Percentiles rank a stretch among this genome's conserved stretches.
These are phyloP conservation scores for Lasiosphaeria miniovina DNA, from an alignment of 495 filamentous ascomycete species.

Conservation along the genomic window DNA sequence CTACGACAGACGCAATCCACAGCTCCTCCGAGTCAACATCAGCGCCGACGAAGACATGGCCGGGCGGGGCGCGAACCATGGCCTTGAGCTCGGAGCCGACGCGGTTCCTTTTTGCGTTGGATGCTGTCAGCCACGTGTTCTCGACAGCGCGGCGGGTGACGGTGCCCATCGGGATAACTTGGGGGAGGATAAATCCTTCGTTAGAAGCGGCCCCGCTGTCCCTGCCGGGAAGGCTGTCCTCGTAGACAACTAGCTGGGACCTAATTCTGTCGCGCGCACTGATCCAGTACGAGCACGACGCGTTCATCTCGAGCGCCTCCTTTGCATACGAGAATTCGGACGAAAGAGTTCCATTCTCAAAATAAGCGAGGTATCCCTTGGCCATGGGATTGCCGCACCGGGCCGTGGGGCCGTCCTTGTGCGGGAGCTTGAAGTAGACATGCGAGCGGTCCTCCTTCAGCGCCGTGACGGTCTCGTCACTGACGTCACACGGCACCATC, in stretches of 20 bases:
- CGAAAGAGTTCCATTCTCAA: slow-evolving; percentile 81
- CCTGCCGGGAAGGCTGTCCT: slow-evolving; percentile 50
- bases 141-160: slow-evolving; percentile 96
- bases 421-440: slow-evolving; percentile 88
- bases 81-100: slow-evolving; percentile 97
- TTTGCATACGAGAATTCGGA: slow-evolving; percentile 88
- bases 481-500: slow-evolving; percentile 70
- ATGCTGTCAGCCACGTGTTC: slow-evolving; percentile 97
- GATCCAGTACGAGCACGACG: slow-evolving; percentile 98
- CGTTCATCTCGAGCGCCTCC: slow-evolving; percentile 96
- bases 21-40: slow-evolving; percentile 99
- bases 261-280: slow-evolving; percentile 87
- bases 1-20: slow-evolving; percentile 95
- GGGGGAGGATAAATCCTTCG: slow-evolving; percentile 87
- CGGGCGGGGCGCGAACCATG: slow-evolving; percentile 89
- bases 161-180: slow-evolving; percentile 98
- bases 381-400: slow-evolving; percentile 82
- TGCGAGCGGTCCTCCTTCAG: slow-evolving; percentile 64
- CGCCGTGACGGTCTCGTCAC: slow-evolving; percentile 62
- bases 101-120: slow-evolving; percentile 91
- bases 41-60: slow-evolving; percentile 91
- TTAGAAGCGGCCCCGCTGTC: slow-evolving; percentile 13
- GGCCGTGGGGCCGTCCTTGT: slow-evolving; percentile 87
- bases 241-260: slow-evolving; percentile 90
- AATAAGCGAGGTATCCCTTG: slow-evolving; percentile 85